Evolutionary conservation across 225 moss, liverwort and hornwort species (phyloP), one percentile per base, ranked within the genome.

Genomic region (Bryum argenteum): DNA sequence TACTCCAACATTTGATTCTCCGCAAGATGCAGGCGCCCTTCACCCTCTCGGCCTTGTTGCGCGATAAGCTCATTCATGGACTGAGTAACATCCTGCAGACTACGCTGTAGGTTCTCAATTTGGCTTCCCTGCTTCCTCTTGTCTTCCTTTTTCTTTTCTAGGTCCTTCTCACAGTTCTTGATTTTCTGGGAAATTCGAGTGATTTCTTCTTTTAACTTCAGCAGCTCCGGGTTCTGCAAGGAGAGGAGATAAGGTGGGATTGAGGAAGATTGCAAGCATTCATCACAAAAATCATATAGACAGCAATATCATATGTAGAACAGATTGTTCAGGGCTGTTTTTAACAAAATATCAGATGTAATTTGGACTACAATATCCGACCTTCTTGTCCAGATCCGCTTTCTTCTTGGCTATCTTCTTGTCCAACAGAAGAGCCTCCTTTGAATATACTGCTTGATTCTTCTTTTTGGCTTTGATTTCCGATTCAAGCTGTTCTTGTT

Each of bases 321-420:
- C 52, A 58, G n/a, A 67, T 39, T 42, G 48, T 56, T 12, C 8
- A 24, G 61, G 61, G 13, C 22, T 28, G 15, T 56, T 62, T 61
- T 33, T 10, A 45, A 60, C 18, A 41, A 21, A 3, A 61, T 70
- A 67, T 58, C 64, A 37, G 10, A 8, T 39, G 69, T 33, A 24
- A 69, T 45, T 54, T 18, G 11, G 67, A 60, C 23, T 61, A 66
- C 55, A 16, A 55, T 47, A 65, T 4, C 75, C 58, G 78, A 94
- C 97, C 97, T 98, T 98, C 92, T 90, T 98, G 73, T 98, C 94
- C 22, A 98, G 78, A 54, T 98, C 98, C 21, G 52, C 71, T 84
- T 83, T 92, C 85, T 90, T 98, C 77, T 89, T 94, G 0, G 78
- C 73, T 63, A 84, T 80, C 79, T 85, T 92, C 73, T 94, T 98